Conservation (phyloP, 139 green algal genomes). For the Chlamydomonas sp. region DNA sequence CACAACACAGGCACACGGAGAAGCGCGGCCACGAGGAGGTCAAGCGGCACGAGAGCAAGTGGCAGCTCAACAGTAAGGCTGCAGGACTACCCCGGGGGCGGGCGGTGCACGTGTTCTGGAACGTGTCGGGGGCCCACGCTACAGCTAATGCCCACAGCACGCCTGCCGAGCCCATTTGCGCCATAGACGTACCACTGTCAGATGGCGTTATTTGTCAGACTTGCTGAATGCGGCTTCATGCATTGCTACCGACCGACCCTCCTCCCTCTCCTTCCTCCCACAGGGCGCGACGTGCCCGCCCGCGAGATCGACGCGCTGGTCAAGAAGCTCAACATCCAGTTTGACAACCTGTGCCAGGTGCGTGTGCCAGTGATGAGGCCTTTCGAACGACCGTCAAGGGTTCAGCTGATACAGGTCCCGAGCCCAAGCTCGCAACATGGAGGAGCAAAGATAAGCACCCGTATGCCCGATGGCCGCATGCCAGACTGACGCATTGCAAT, state of each 20-base stretch:
- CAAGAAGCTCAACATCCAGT: slow-evolving; percentile 87
- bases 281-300: slow-evolving; percentile 47
- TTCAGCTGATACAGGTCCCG: too few species aligned
- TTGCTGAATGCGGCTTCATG: neutral
- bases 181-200: too few species aligned
- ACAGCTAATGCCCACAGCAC: too few species aligned
- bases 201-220: too few species aligned
- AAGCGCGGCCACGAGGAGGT: neutral
- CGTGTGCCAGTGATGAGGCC: neutral
- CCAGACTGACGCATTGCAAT: neutral
- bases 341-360: slow-evolving; percentile 94
- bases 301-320: slow-evolving; percentile 74
- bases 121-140: too few species aligned
- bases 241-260: neutral
- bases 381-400: too few species aligned
- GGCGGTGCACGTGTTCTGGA: too few species aligned
- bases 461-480: too few species aligned
- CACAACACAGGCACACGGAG: neutral
- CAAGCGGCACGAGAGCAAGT: slow-evolving; percentile 66
- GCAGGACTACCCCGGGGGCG: neutral
- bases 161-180: too few species aligned
- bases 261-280: neutral
- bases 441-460: too few species aligned
- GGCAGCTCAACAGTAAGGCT: slow-evolving; percentile 67
- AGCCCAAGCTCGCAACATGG: too few species aligned